Conservation (phyloP, 345 rosid genomes). For the Syzygium oleosum region DNA sequence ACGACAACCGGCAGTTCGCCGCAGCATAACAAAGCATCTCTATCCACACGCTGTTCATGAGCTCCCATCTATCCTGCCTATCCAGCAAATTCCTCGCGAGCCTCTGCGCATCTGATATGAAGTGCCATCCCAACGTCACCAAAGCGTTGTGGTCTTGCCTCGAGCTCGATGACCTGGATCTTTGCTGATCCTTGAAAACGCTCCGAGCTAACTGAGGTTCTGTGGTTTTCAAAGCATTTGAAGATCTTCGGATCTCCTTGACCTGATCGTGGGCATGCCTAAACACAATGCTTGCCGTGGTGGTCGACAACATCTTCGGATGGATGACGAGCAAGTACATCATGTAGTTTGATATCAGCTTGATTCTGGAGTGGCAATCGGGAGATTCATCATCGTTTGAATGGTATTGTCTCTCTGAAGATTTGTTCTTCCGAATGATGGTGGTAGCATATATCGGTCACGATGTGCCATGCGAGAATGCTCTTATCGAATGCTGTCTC, state of each 20-base stretch:
- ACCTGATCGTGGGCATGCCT: neutral
- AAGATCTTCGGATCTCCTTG: neutral
- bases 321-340: neutral
- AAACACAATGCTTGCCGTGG: neutral
- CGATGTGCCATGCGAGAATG: neutral
- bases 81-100: too few species aligned
- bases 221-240: neutral
- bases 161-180: neutral
- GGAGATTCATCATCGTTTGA: neutral
- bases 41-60: too few species aligned
- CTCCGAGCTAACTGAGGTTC: neutral
- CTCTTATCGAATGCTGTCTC: neutral
- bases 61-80: too few species aligned
- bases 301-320: neutral
- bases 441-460: neutral
- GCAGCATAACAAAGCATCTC: too few species aligned
- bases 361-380: neutral
- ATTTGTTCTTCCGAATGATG: neutral
- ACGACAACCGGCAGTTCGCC: too few species aligned
- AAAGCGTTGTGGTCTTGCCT: too few species aligned
- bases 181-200: rapidly evolving
- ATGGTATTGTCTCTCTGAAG: neutral
- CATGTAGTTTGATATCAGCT: neutral
- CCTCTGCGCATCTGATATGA: too few species aligned
- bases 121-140: too few species aligned